Evolutionary conservation across 768 basidiomycete species (phyloP).

Genomic region (Tylopilus vinaceipallidus): DNA sequence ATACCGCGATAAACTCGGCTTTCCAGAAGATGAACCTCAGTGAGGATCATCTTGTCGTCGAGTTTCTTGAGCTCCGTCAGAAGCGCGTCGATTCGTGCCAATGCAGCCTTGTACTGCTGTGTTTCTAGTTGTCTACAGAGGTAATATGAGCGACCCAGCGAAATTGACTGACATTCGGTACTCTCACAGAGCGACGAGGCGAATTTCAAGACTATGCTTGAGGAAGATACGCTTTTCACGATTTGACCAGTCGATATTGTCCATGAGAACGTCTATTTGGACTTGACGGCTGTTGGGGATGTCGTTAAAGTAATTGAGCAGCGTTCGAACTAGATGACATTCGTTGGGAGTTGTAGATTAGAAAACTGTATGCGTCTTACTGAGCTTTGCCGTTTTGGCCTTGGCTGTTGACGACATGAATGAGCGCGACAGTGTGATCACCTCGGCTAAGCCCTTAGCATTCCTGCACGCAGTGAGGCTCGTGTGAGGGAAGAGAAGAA

Average conservation of each 20-base stretch:
- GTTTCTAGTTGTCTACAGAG: slow-evolving; percentile 65
- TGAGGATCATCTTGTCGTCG: slow-evolving; percentile 97
- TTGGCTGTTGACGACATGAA: slow-evolving; percentile 96
- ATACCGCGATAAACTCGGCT: slow-evolving; percentile 88
- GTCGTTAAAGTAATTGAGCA: slow-evolving; percentile 83
- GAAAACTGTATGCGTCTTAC: slow-evolving; percentile 36
- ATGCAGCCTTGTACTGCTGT: slow-evolving; percentile 72
- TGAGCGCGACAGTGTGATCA: slow-evolving; percentile 77
- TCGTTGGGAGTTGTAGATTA: background rate
- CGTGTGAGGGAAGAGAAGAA: background rate
- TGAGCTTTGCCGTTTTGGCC: slow-evolving; percentile 95
- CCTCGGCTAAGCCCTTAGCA: slow-evolving; percentile 78
- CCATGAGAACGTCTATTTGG: slow-evolving; percentile 83
- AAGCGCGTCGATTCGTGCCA: slow-evolving; percentile 81
- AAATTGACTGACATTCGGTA: background rate
- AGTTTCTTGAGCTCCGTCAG: slow-evolving; percentile 88
- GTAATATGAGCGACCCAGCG: slow-evolving; percentile 3
- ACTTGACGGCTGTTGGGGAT: slow-evolving; percentile 73
- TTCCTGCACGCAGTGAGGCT: slow-evolving; percentile 50
- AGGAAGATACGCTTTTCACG: slow-evolving; percentile 92
- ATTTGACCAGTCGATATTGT: slow-evolving; percentile 93
- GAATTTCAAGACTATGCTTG: slow-evolving; percentile 89
- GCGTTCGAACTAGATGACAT: slow-evolving; percentile 69
- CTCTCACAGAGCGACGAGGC: slow-evolving; percentile 71
- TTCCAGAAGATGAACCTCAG: slow-evolving; percentile 94